A percentile compares a stretch with the other conserved stretches of the same genome.
phyloP scores from a whole-genome alignment of 176 grass and related monocot species.

The Triticum urartu region DNA sequence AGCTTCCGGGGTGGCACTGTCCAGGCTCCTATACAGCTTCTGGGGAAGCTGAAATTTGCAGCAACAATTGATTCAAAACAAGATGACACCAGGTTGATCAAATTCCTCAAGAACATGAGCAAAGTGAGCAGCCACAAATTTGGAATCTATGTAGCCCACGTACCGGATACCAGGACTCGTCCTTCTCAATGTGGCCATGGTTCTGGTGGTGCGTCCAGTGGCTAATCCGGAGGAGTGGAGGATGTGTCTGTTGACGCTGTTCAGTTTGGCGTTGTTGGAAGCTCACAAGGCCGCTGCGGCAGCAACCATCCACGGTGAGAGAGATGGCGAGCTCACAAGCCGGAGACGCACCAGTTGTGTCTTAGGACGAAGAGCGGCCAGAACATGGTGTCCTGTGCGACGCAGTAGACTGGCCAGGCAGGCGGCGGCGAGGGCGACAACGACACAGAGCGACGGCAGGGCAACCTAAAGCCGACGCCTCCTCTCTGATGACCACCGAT shows the following conservation, averaged over 20 bases:
- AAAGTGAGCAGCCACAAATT: neutral
- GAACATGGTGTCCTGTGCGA: constrained; percentile 87
- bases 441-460: no score
- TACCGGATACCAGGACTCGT: constrained; percentile 64
- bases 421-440: constrained; percentile 48
- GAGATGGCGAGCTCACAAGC: neutral
- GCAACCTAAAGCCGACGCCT: no score
- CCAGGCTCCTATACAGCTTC: constrained; percentile 51
- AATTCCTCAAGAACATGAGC: neutral
- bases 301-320: neutral
- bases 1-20: constrained; percentile 38
- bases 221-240: constrained; percentile 82
- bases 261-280: constrained; percentile 53
- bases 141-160: neutral
- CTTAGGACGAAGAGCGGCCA: constrained; percentile 94
- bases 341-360: constrained; percentile 61
- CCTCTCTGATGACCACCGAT: no score
- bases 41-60: constrained; percentile 46
- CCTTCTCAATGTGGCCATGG: constrained; percentile 75
- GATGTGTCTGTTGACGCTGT: constrained; percentile 71
- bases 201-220: constrained; percentile 96
- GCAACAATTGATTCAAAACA: neutral
- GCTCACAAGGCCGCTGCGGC: constrained; percentile 53
- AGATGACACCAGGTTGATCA: neutral
- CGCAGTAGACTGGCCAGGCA: constrained; percentile 73